phyloP scores from a whole-genome alignment of 2,329 filamentous ascomycete genomes.

The Aspergillus udagawae region DNA sequence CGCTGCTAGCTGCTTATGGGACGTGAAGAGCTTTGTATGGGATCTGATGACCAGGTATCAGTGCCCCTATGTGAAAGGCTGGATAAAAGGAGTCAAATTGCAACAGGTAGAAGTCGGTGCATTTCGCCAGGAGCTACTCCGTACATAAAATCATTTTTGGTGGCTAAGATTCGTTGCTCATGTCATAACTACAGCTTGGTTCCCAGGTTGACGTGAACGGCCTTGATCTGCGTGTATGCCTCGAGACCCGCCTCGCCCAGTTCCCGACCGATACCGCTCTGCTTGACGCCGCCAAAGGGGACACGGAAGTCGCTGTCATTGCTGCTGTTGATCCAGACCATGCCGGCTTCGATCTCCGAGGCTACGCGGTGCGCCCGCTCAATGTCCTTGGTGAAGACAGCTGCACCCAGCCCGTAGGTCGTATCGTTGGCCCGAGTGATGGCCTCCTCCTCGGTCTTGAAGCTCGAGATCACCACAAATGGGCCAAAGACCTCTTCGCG shows the following conservation, averaged over 20 bases:
- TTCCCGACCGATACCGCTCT: constrained; percentile 60
- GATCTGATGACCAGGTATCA: not conserved
- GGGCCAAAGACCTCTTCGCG: constrained; percentile 62
- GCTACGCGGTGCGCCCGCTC: constrained; percentile 56
- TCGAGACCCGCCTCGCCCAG: constrained; percentile 58
- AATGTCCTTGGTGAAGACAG: constrained; percentile 52
- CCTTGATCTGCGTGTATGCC: constrained; percentile 59
- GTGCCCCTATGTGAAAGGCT: not conserved
- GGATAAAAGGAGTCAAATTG: not conserved
- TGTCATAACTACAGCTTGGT: constrained; percentile 29
- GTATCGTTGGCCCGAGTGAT: constrained; percentile 56
- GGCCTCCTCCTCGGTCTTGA: constrained; percentile 58
- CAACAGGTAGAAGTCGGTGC: not conserved
- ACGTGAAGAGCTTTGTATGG: not conserved
- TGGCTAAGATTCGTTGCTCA: not conserved
- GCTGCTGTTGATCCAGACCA: constrained; percentile 66
- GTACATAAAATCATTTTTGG: too few relatives aligned
- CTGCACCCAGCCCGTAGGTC: constrained; percentile 32
- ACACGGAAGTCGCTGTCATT: constrained; percentile 47
- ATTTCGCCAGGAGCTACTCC: too few relatives aligned
- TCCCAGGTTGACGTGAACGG: constrained; percentile 45
- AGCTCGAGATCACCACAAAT: constrained; percentile 55
- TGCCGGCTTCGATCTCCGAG: constrained; percentile 59
- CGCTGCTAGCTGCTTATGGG: too few relatives aligned
- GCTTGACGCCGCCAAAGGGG: constrained; percentile 61